Base-by-base conservation (phyloP, 2,329 filamentous ascomycete genomes). In the Tolypocladium ovalisporum region DNA sequence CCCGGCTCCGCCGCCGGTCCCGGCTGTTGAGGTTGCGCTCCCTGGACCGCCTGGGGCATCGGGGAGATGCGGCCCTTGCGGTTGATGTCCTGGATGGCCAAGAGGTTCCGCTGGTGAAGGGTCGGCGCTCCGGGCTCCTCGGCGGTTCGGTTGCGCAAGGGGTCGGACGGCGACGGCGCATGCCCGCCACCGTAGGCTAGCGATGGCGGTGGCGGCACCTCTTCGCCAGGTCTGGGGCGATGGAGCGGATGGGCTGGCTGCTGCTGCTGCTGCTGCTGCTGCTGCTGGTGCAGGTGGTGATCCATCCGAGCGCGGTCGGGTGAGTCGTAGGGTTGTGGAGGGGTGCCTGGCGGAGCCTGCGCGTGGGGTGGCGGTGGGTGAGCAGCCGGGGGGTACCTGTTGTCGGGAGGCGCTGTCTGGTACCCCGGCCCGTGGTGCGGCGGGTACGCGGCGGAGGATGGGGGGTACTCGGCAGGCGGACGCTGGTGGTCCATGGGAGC, bases 21-120 rank as follows among this genome's bases (percentile, higher is more conserved):
- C 56, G 88, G 81, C 42, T 88, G 82, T 64, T 91, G 88, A 19
- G 87, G 84, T 69, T 96, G 92, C 1, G 89, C 92, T 27, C 93
- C 93, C 68, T 97, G 92, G 1, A 97, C 92, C 27, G 93, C 92
- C 71, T 97, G 93, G 1, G 93, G 93, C 19, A 97, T 76, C 1
- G 93, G 93, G 10, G 93, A 97, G 42, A 90, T 80, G 54, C 92
- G 86, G 1, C 92, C 92, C 62, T 87, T 88, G 56, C 90, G 85
- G 66, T 90, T 91, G 59, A 87, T 86, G 58, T 89, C 86, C 64
- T 95, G 90, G 13, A 96, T 80, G 3, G 84, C 86, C n/a, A 96
- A 76, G 49, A 96, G 78, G 40, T 82, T 85, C 60, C 88, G 79
- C 59, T 79, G 84, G 53, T 81, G 81, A 10, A 62, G 60, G 56